Conservation (phyloP, 2,329 filamentous ascomycete species). For the Massarina eburnea region DNA sequence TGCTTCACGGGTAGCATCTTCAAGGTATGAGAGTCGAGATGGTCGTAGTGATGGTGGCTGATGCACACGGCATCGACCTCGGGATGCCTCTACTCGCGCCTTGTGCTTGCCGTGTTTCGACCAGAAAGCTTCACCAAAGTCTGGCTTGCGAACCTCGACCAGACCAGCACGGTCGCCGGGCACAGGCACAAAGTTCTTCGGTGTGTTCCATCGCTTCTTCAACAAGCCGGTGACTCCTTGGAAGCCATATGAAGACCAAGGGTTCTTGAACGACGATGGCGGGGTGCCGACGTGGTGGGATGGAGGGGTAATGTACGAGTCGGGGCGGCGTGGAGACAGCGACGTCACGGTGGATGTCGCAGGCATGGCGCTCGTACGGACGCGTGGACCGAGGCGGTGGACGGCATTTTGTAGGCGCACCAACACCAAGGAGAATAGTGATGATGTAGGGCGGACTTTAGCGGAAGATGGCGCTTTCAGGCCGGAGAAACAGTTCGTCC, state of each 20-base stretch:
- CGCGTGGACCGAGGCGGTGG: neutral
- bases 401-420: neutral
- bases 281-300: slow-evolving; percentile 29
- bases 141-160: slow-evolving; percentile 46
- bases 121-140: slow-evolving; percentile 49
- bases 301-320: neutral
- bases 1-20: slow-evolving; percentile 43
- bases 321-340: neutral
- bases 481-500: neutral
- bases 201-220: slow-evolving; percentile 40
- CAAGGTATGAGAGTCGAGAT: slow-evolving; percentile 53
- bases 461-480: neutral
- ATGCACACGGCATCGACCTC: slow-evolving; percentile 56
- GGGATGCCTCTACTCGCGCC: slow-evolving; percentile 46
- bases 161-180: slow-evolving; percentile 46
- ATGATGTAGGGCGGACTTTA: slow-evolving; percentile 3
- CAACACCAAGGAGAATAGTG: slow-evolving; percentile 1
- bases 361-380: neutral
- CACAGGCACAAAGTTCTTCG: slow-evolving; percentile 51
- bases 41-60: slow-evolving; percentile 61
- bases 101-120: slow-evolving; percentile 44
- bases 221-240: slow-evolving; percentile 29
- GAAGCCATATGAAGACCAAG: slow-evolving; percentile 50
- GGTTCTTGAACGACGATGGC: slow-evolving; percentile 51
- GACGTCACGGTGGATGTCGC: slow-evolving; percentile 1